Base-by-base conservation (phyloP, 352 stramenopile genomes). In the Phytophthora nicotianae region DNA sequence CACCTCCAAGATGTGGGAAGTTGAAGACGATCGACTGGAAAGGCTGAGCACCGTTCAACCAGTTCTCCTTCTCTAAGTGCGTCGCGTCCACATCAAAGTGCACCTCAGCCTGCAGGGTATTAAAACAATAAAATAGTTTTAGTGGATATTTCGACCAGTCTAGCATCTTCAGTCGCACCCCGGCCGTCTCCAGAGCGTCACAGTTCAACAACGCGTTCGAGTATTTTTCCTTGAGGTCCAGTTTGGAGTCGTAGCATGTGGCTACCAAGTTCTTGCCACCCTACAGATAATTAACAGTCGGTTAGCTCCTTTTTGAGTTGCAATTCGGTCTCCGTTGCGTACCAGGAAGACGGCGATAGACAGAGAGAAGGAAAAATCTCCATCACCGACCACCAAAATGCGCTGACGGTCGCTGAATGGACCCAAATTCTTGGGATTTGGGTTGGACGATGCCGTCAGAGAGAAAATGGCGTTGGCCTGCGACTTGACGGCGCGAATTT, bases 11-110 rank as follows among this genome's bases (percentile, higher is more conserved):
- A 56, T 96, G 88, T 14, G 88, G 88, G 55, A 96, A 96, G 53
- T 96, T 96, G 59, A 96, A 96, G 13, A 85, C 77, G 24, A 95
- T 79, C 17, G 71, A 57, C 32, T 94, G 77, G 70, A 94, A 95
- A 10, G 64, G 70, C 17, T 77, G 57, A 1, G 59, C 68, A 16
- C 49, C 48, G 37, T 65, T 43, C 13, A 91, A 70, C 81, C 78
- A 91, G 14, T 52, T 62, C 24, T 91, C 53, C 23, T 80, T 76
- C 47, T 89, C 74, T 16, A 94, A 58, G 8, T 77, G 63, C 7
- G 86, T 94, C 23, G 74, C 86, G 48, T 94, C 81, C 35, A 94
- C 81, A 21, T 73, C 63, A 64, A 87, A 90, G 58, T 88, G 75
- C 10, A 92, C 81, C 17, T 72, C 43, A 11, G 83, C 72, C 83